Evolutionary conservation across 108 stramenopile genomes (phyloP), one percentile per base, ranked within the genome.

Genomic region (Nitzschia sp.): DNA sequence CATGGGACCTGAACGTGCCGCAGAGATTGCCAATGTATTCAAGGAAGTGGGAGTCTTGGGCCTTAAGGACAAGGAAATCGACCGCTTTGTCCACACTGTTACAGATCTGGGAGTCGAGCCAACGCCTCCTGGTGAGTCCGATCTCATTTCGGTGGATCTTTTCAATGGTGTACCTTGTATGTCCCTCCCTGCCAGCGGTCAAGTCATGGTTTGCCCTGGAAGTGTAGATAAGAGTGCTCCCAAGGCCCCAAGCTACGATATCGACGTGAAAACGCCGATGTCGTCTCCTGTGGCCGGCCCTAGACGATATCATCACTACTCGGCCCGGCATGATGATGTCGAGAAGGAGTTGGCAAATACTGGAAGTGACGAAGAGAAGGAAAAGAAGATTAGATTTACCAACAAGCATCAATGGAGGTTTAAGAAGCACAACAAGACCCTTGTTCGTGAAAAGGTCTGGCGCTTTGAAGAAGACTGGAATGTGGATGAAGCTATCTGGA

Each of bases 341-440:
- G 46, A 48, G 6, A 17, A 17, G 46, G 46, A 15, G 46, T 17
- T 48, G n/a, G 1, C 29, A 34, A 34, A 34, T 3, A 5, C 43
- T 46, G 8, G 17, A 14, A 20, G 11, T 10, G 10, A 19, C 12
- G 64, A 53, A 51, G 64, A 51, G 8, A 12, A n/a, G 12, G 64
- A 65, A 15, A 65, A 65, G 39, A 51, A 52, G 41, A 68, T 68
- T 15, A 0, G 25, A 29, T 68, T 68, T 25, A n/a, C 42, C 41
- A 22, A 41, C 41, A 55, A 57, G 21, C 67, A 39, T 21, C 67
- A 68, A 17, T 68, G 67, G 67, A 56, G 50, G 41, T 38, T 37
- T 54, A 68, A 68, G 55, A 55, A 68, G 41, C 67, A 68, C 55
- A 68, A 68, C 24, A 41, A n/a, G 15, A 68, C 67, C 8, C 40